Conservation (phyloP, 2,329 filamentous ascomycete species). For the Triangularia verruculosa region DNA sequence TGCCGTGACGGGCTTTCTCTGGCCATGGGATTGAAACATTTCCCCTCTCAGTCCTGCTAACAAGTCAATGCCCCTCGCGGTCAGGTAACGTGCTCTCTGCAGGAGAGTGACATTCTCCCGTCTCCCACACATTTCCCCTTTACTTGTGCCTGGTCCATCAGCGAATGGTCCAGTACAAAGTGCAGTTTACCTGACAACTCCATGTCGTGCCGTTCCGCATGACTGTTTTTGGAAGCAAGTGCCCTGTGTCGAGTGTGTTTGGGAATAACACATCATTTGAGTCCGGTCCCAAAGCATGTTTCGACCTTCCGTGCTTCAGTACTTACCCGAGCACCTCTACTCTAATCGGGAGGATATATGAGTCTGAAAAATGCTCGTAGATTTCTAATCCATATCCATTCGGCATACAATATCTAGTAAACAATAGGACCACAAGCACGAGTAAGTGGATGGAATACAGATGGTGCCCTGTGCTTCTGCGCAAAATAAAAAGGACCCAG, state of each 20-base stretch:
- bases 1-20: neutral
- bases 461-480: neutral
- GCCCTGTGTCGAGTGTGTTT: slow-evolving; percentile 22
- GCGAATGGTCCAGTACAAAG: neutral
- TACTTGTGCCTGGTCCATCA: slow-evolving; percentile 4
- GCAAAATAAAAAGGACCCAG: neutral
- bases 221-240: slow-evolving; percentile 1
- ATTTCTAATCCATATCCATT: neutral
- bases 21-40: neutral
- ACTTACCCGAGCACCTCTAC: neutral
- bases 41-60: neutral
- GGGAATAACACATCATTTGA: slow-evolving; percentile 18
- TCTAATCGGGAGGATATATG: neutral
- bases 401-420: neutral
- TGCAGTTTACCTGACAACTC: slow-evolving; percentile 1
- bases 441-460: neutral
- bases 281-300: slow-evolving; percentile 9
- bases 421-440: neutral
- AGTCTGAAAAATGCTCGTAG: neutral
- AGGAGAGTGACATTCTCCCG: neutral
- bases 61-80: neutral
- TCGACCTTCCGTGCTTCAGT: slow-evolving; percentile 2
- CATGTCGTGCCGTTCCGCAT: slow-evolving; percentile 10
- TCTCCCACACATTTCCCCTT: neutral
- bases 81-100: slow-evolving; percentile 3